phyloP scores from a whole-genome alignment of 1,139 yeast species.

The Saccharomyces hybrid region DNA sequence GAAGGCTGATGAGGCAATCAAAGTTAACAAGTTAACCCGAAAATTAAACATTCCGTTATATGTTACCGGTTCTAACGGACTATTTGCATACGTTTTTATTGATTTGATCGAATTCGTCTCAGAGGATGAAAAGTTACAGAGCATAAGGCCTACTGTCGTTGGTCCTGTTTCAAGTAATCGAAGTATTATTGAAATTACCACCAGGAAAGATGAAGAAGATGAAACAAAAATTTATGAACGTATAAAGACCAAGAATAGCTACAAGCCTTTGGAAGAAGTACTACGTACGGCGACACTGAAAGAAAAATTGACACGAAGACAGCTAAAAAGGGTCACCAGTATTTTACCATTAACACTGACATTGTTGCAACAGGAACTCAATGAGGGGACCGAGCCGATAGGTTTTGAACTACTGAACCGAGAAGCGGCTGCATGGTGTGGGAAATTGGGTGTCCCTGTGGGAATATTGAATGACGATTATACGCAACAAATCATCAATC shows the following conservation, averaged over 20 bases:
- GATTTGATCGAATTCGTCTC: constrained; percentile 63
- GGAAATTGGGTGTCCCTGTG: constrained; percentile 30
- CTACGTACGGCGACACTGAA: constrained; percentile 36
- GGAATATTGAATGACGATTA: constrained; percentile 24
- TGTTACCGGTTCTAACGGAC: constrained; percentile 63
- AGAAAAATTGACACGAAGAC: constrained; percentile 45
- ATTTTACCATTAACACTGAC: constrained; percentile 59
- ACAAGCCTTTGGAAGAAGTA: constrained; percentile 37
- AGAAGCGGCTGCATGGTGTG: constrained; percentile 32
- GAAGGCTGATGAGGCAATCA: constrained; percentile 33
- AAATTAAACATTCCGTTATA: constrained; percentile 55
- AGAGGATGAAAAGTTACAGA: constrained; percentile 44
- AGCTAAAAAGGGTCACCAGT: constrained; percentile 50
- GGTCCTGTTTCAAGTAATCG: constrained; percentile 45
- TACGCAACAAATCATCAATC: constrained; percentile 38
- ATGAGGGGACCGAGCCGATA: no score
- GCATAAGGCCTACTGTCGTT: constrained; percentile 36
- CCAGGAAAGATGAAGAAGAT: constrained; percentile 33
- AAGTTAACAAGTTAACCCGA: constrained; percentile 51
- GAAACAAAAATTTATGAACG: constrained; percentile 40
- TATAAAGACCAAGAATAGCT: constrained; percentile 51
- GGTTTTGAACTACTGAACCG: constrained; percentile 27
- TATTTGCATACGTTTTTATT: constrained; percentile 73
- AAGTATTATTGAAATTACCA: constrained; percentile 44
- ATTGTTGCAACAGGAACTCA: constrained; percentile 21